Conservation (phyloP, 2,329 filamentous ascomycete genomes). For the Claviceps purpurea region DNA sequence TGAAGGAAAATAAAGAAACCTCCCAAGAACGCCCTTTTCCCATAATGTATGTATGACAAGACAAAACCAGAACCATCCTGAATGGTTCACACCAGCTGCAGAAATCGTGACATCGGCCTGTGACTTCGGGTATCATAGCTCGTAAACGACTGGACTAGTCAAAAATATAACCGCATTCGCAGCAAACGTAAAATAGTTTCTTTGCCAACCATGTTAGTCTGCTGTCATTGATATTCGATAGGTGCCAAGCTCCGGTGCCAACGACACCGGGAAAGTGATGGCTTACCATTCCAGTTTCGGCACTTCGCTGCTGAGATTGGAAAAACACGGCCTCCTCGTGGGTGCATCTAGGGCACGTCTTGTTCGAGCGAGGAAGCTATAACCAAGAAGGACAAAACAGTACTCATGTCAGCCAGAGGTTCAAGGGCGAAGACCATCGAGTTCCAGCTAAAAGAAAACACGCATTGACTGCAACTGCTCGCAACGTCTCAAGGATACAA, state of each 20-base stretch:
- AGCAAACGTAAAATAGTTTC: constrained; percentile 93
- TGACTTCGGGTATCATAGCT: constrained; percentile 4
- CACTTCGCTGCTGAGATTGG: constrained; percentile 93
- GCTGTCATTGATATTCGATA: neutral
- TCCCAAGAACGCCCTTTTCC: neutral
- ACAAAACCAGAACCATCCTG: neutral
- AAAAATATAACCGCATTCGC: constrained; percentile 83
- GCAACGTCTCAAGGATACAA: neutral
- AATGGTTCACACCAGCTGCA: neutral
- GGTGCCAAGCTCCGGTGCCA: neutral
- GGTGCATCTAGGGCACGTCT: constrained; percentile 70
- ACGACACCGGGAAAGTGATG: neutral
- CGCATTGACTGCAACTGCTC: constrained; percentile 7
- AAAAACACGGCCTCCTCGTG: constrained; percentile 94
- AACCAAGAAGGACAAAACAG: constrained; percentile 18
- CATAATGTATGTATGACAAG: neutral
- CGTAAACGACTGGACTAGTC: constrained; percentile 23
- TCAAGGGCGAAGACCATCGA: constrained; percentile 14
- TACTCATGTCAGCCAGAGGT: constrained; percentile 29
- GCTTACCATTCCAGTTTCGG: constrained; percentile 94
- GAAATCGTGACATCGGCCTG: neutral
- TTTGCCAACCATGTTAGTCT: constrained; percentile 29
- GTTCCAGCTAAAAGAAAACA: constrained; percentile 13
- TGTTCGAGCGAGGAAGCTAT: constrained; percentile 83
- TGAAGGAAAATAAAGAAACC: neutral